Evolutionary conservation across 495 filamentous ascomycete species (phyloP).

Genomic region (Aspergillus incahuasiensis): DNA sequence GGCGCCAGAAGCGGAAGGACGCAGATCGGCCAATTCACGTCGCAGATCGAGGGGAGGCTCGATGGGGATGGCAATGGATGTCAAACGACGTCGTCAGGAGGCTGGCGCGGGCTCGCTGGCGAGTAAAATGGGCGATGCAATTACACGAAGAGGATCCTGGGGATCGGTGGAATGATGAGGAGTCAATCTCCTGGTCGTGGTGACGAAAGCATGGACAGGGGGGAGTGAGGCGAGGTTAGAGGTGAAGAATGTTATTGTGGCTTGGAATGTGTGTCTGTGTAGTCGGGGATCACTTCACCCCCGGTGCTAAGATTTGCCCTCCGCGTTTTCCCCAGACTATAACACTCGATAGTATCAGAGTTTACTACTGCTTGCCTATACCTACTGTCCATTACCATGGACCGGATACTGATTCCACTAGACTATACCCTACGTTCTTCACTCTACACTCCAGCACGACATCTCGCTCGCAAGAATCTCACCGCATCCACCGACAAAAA

Average conservation of each 20-base stretch:
- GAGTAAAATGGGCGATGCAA: constrained; percentile 1
- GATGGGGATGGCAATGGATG: not conserved
- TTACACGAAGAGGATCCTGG: not conserved
- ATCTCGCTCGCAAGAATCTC: no score
- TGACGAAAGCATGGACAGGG: no score
- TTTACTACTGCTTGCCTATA: no score
- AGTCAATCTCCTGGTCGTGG: not conserved
- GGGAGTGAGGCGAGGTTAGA: no score
- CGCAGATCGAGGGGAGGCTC: not conserved
- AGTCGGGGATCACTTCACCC: not conserved
- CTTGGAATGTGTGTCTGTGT: not conserved
- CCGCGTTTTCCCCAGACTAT: no score
- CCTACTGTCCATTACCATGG: no score
- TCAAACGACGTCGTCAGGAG: constrained; percentile 2
- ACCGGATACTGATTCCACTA: no score
- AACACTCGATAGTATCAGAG: no score
- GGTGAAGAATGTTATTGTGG: not conserved
- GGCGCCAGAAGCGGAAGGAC: not conserved
- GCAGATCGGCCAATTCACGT: not conserved
- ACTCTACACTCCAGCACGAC: not conserved
- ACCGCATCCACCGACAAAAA: no score
- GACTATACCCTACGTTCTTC: not conserved
- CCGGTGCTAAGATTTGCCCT: no score
- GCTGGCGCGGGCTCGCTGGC: not conserved
- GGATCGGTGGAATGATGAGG: not conserved